A percentile compares a stretch with the other conserved stretches of the same genome.
Evolutionary conservation across 2,329 filamentous ascomycete species (phyloP).

Genomic region (Fusarium napiforme): DNA sequence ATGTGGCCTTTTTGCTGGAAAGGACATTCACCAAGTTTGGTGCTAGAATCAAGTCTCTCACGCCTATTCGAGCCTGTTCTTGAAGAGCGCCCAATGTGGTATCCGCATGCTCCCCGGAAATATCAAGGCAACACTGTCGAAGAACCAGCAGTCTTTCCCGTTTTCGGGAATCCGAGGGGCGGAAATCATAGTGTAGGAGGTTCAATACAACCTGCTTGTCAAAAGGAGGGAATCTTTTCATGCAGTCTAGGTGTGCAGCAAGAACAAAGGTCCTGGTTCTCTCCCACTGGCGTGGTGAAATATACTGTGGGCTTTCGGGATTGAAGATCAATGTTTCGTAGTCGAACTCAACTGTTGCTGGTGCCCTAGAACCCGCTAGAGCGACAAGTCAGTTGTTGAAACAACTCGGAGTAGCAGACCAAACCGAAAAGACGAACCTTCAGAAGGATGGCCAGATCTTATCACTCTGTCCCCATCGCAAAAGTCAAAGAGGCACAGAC

Average conservation of each 20-base stretch:
- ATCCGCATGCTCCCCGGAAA: neutral
- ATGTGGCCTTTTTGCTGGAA: neutral
- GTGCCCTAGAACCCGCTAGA: neutral
- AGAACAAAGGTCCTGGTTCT: neutral
- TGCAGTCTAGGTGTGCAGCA: neutral
- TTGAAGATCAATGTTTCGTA: constrained; percentile 12
- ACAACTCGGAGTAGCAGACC: neutral
- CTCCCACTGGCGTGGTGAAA: constrained; percentile 7
- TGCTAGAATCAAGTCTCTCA: neutral
- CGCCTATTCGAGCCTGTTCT: neutral
- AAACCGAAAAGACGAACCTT: neutral
- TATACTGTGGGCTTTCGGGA: neutral
- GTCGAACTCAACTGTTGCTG: neutral
- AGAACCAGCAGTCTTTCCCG: neutral
- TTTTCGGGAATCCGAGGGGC: neutral
- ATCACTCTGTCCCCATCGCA: neutral
- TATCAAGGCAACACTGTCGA: neutral
- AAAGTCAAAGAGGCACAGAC: constrained; percentile 20
- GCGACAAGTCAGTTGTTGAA: neutral
- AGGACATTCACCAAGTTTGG: neutral
- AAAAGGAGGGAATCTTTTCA: neutral
- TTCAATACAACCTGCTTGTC: neutral
- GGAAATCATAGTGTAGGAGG: neutral
- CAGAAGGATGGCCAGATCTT: neutral
- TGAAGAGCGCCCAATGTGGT: neutral